Evolutionary conservation across 2,329 filamentous ascomycete genomes (phyloP), one percentile per base, ranked within the genome.

Genomic region (Exophiala sp.): DNA sequence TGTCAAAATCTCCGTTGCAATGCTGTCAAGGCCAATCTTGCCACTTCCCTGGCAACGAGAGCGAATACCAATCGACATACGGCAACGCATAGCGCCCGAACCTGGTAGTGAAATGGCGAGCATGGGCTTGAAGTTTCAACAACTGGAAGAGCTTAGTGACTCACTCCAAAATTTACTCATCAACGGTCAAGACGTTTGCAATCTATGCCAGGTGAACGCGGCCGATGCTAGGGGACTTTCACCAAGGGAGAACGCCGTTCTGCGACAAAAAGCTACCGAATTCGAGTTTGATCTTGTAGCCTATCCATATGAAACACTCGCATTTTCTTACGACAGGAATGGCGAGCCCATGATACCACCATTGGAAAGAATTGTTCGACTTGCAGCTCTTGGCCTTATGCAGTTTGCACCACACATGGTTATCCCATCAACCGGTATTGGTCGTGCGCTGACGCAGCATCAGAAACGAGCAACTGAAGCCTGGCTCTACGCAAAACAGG

Each of bases 261-360:
- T 72, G 46, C 65, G 64, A n/a, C 53, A 65, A 6, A 62, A 69
- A 18, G 67, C 64, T 36, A 67, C 65, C 50, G 68, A 71, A 55
- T 55, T 67, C 16, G 71, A 73, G 55, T 67, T 71, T 49, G 69
- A 70, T 52, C 63, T 72, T 14, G 59, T 72, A 5, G 69, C 67
- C 29, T 72, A 73, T 53, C 64, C 70, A 18, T 70, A 69, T 34
- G 43, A 51, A 29, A 24, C 11, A 34, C 20, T 39, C 1, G 40
- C 32, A 6, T 60, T 56, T 32, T 43, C 50, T 29, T 16, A 21
- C 20, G 33, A 55, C 33, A 29, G 42, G 7, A n/a, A 41, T n/a
- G 35, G 50, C 5, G 53, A 59, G 20, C 59, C 57, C 5, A 14
- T 45, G 11, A 42, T 62, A 24, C 59, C 54, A 14, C 20, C 57